Evolutionary conservation across 1,284 basidiomycete genomes (phyloP), one percentile per base, ranked within the genome.

Genomic region (Ceratobasidium sp.): DNA sequence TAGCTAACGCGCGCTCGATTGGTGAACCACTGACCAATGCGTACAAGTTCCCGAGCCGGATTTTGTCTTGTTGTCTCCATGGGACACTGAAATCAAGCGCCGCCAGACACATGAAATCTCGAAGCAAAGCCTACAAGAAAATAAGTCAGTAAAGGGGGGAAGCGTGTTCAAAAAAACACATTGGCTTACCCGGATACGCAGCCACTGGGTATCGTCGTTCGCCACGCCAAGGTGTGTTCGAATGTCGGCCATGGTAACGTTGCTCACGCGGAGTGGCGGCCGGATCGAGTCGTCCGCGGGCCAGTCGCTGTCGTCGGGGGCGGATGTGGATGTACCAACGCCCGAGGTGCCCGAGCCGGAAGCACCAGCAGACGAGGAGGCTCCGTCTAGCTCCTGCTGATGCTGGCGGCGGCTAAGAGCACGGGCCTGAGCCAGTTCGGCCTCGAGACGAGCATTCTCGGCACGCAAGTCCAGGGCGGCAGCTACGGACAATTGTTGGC

Each of bases 31-130:
- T 4, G 28, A 63, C 61, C 18, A 47, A 21, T 9, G 21, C 18
- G 11, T 30, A 47, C 44, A 49, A 26, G 44, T 46, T 63, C 5
- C 61, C 44, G 6, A 46, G 26, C 2, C 44, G 43, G 23, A 28
- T 35, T 14, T 30, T 63, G 41, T 63, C 28, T 26, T 63, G 61
- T 16, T 49, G 18, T n/a, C 47, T 63, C 61, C 61, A 63, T 6
- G 61, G 13, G 16, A 32, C 3, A 5, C 32, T 11, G 23, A 49
- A 44, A 21, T 63, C 44, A 43, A 63, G 61, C 9, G 13, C 18
- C 4, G 61, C 61, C 43, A 63, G 9, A 4, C 16, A 30, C n/a
- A 43, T 43, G 11, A 59, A 44, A 35, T 59, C 57, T 3, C 57
- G 57, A 43, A 59, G 21, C 28, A 16, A 18, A 5, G 57, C 38